Base-by-base conservation (phyloP, 2,329 filamentous ascomycete species). In the Ophiostoma sp. region DNA sequence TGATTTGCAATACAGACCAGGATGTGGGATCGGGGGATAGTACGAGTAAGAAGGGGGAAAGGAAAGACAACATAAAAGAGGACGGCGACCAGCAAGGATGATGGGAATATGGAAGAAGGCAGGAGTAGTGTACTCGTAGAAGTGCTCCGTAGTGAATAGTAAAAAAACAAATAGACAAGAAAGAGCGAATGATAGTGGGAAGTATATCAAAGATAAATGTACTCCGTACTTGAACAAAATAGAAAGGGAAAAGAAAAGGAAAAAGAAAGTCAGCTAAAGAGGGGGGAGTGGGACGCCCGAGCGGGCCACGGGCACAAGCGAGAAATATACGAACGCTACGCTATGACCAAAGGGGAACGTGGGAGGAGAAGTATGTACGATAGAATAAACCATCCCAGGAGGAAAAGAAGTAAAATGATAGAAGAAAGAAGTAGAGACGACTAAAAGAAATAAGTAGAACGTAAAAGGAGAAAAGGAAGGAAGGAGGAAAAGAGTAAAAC, bases 241-340 rank as follows among this genome's bases (percentile, higher is more conserved):
- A 27, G 7, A 27, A 55, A 55, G 6, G 5, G 27, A 27, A 27
- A 27, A 27, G 11, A 27, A 55, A 55, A 27, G 27, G 27, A 55
- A 18, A 52, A 18, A 18, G 47, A 49, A n/a, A 49, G 27, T 47
- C 45, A 52, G 27, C 11, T 27, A 55, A 55, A 36, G n/a, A 27
- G 27, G 49, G 49, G n/a, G 49, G 49, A 55, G 49, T 55, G 49
- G 49, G 49, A 55, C 49, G 49, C 5, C 49, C n/a, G 18, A 55
- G 49, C 49, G 49, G 49, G 49, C 49, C 49, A 55, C 49, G 49
- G 49, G 49, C 49, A 55, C 49, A 55, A 55, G 49, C 49, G 49
- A 55, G 49, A 55, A 55, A 55, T 11, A 55, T 27, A 55, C n/a
- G 14, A 14, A 55, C 42, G 49, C 18, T 55, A 27, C 49, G 49